phyloP scores from a whole-genome alignment of 805 yeast genomes.

The Sugiyamaella qingdaonensis region DNA sequence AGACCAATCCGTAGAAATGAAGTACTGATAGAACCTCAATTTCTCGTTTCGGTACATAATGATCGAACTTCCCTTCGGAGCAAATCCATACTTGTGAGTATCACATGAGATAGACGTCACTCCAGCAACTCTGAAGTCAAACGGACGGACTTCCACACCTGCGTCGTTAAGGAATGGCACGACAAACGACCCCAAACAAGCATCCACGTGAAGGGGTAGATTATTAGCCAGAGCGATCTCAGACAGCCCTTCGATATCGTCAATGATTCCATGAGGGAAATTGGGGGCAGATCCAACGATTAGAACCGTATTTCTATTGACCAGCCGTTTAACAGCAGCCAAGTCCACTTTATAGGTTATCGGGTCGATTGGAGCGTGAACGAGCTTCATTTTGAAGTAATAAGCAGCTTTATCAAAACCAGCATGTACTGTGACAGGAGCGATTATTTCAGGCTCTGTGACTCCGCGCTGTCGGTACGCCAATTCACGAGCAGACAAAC shows the following conservation, averaged over 20 bases:
- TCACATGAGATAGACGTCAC: conserved; percentile 99
- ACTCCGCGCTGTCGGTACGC: conserved; percentile 54
- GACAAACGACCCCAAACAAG: conserved; percentile 90
- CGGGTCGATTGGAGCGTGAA: conserved; percentile 73
- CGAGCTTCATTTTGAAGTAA: conserved; percentile 81
- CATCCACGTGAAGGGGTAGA: conserved; percentile 93
- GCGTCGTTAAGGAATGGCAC: conserved; percentile 73
- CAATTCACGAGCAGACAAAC: conserved; percentile 80
- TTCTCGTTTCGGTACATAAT: conserved; percentile 76
- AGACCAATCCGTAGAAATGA: conserved; percentile 76
- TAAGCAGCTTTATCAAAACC: conserved; percentile 91
- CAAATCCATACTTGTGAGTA: conserved; percentile 98
- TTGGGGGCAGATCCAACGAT: conserved; percentile 94
- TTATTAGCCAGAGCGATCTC: conserved; percentile 56
- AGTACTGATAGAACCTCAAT: conserved; percentile 78
- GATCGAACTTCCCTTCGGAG: conserved; percentile 93
- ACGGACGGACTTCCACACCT: conserved; percentile 44
- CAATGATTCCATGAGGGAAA: conserved; percentile 94
- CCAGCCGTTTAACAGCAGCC: conserved; percentile 54
- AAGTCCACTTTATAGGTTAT: conserved; percentile 64
- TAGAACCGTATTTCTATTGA: conserved; percentile 76
- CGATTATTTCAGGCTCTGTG: conserved; percentile 75
- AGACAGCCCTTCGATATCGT: conserved; percentile 74
- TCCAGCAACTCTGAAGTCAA: conserved; percentile 80
- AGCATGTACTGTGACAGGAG: conserved; percentile 89